These are phyloP conservation scores for Litsea cubeba DNA, from an alignment of 164 flowering plant species.

Conservation along the genomic window DNA sequence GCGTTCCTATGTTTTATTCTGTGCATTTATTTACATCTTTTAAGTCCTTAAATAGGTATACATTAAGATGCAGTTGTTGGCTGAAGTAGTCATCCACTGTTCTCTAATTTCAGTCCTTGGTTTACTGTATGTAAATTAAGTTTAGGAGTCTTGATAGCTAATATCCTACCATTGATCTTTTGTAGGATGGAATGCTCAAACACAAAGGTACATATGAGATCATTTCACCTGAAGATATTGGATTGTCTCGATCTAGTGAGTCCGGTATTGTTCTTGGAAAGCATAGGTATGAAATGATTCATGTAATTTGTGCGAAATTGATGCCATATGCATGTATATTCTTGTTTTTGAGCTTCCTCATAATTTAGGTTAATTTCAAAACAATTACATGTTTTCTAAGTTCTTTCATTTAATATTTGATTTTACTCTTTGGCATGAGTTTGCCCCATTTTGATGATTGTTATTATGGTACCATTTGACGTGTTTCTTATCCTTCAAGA, in stretches of 20 bases:
- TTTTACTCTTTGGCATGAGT: background rate
- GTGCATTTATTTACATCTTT: too few relatives aligned
- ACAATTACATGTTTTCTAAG: background rate
- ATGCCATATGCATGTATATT: background rate
- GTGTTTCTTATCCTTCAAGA: background rate
- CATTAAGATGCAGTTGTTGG: background rate
- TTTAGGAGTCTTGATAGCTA: background rate
- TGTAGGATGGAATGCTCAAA: conserved; percentile 97
- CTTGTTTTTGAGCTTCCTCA: background rate
- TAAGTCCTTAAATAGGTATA: background rate
- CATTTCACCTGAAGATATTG: conserved; percentile 88
- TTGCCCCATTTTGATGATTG: background rate
- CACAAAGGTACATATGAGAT: conserved; percentile 90
- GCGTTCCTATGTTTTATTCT: too few relatives aligned
- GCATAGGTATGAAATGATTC: conserved; percentile 54
- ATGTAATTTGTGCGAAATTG: background rate
- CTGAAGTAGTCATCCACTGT: background rate
- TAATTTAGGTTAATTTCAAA: background rate
- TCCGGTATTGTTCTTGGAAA: conserved; percentile 94
- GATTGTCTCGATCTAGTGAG: conserved; percentile 60
- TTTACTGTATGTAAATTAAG: background rate
- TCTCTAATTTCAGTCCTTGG: background rate
- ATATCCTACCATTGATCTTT: conserved; percentile 7
- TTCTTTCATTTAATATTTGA: background rate
- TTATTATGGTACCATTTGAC: background rate